Base-by-base conservation (phyloP, 148 eudicot genomes). In the Vaccinium myrtillus region DNA sequence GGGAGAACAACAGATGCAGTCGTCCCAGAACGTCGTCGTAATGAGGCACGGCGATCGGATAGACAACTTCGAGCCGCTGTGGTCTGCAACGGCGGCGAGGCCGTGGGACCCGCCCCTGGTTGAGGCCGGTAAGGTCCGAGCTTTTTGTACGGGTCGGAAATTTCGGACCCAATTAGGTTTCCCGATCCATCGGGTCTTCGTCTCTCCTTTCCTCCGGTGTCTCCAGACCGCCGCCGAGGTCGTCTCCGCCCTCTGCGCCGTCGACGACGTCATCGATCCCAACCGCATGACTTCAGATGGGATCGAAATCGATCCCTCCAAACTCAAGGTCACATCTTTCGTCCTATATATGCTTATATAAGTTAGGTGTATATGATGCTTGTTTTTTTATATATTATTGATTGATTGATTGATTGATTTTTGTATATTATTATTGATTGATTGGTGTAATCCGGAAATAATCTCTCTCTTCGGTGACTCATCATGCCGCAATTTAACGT, bases 1-100 rank as follows among this genome's bases (percentile, higher is more conserved):
- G 78, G 77, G 12, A 14, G 77, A 27, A 13, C 18, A 65, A 19
- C 65, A 3, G 36, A 13, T 16, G 30, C 1, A 30, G 6, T 61
- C 86, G 25, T 70, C 75, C 84, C 99, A 96, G 74, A 87, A 94
- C 88, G 90, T 96, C 79, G 84, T 96, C 81, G 91, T 96, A 21
- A 92, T 96, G 97, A 86, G 99, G 48, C 99, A 96, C 87, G 98
- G 99, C 15, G 97, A 96, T 78, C 93, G 99, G 16, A 85, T 89
- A 25, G 99, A 96, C 89, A 94, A 96, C 89, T 90, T 90, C 86
- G 99, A 90, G 48, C 91, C 91, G 0, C 59, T 48, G 13, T 96
- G 98, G 99, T 82, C 90, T 21, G 55, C 79, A 3, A 85, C 88
- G 10, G 95, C 97, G 9, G 89, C 85, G n/a, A 81, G 94, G n/a